phyloP scores from a whole-genome alignment of 2,329 filamentous ascomycete species.

The Cladophialophora bantiana region DNA sequence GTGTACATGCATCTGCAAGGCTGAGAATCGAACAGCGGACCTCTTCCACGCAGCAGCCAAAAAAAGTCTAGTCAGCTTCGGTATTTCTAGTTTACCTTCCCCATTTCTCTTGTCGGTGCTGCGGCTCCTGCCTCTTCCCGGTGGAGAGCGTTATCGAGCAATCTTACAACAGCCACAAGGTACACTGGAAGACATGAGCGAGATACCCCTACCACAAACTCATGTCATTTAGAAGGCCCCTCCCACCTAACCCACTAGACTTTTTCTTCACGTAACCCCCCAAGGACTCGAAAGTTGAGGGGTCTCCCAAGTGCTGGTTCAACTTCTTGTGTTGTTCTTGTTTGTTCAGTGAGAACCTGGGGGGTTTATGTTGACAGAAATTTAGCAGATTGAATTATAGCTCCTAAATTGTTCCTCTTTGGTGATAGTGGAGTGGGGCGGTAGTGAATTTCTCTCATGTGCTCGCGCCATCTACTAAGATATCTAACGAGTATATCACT shows the following conservation, averaged over 20 bases:
- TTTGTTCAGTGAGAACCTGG: background rate
- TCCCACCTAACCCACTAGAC: slow-evolving; percentile 6
- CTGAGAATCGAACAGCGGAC: background rate
- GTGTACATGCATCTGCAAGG: background rate
- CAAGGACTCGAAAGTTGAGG: background rate
- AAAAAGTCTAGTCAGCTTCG: slow-evolving; percentile 1
- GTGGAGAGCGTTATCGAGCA: slow-evolving; percentile 5
- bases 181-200: background rate
- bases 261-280: slow-evolving; percentile 1
- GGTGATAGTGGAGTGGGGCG: background rate
- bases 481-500: background rate
- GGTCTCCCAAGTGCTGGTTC: slow-evolving; percentile 1
- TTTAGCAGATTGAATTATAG: background rate
- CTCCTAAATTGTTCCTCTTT: background rate
- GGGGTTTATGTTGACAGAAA: background rate
- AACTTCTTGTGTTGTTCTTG: background rate
- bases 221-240: slow-evolving; percentile 1
- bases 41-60: background rate
- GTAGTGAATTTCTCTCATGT: background rate
- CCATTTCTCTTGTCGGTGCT: slow-evolving; percentile 2
- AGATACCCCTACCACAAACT: background rate
- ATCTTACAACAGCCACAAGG: slow-evolving; percentile 5
- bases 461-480: background rate
- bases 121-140: slow-evolving; percentile 4
- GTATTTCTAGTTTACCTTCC: background rate